Base-by-base conservation (phyloP, 2,329 filamentous ascomycete species). In the Xylariaceae sp. region DNA sequence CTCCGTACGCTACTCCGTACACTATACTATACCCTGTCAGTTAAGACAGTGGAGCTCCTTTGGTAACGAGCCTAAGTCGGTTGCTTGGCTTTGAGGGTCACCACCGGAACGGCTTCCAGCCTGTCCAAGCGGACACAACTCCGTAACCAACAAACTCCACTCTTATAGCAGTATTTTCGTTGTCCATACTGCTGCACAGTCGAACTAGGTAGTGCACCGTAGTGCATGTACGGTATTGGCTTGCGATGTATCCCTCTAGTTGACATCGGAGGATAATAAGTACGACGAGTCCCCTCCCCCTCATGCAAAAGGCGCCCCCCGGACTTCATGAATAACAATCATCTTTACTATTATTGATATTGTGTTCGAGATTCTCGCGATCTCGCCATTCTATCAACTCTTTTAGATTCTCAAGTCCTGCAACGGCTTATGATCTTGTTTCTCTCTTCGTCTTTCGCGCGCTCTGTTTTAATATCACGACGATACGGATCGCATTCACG, bases 81-180 rank as follows among this genome's bases (percentile, higher is more conserved):
- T 48, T 56, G 63, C 68, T 69, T 70, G 67, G 69, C 68, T 67
- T 63, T 30, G 66, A 66, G 67, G 64, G 66, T 68, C 65, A 64
- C 66, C 63, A 61, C 65, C 67, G 68, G 69, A 70, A 69, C 65
- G 59, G 62, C 66, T 66, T 69, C 68, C 68, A 67, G 68, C 49
- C 68, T 67, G 67, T 63, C 61, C 66, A 64, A 62, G 58, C 64
- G 49, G 35, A 55, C 56, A 58, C 56, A 54, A 61, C 61, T 50
- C 48, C 48, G 18, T 18, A 50, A 50, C 17, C 17, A 50, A 30
- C 17, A n/a, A n/a, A 63, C 68, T 64, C 68, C 68, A 70, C 68
- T 67, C 55, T 51, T 49, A 57, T 63, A 64, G 63, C 64, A 62
- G 54, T 63, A 63, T 58, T 61, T 62, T 65, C 62, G 63, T 66